Evolutionary conservation across 2,329 filamentous ascomycete genomes (phyloP).

Genomic region (Sporothrix luriei): DNA sequence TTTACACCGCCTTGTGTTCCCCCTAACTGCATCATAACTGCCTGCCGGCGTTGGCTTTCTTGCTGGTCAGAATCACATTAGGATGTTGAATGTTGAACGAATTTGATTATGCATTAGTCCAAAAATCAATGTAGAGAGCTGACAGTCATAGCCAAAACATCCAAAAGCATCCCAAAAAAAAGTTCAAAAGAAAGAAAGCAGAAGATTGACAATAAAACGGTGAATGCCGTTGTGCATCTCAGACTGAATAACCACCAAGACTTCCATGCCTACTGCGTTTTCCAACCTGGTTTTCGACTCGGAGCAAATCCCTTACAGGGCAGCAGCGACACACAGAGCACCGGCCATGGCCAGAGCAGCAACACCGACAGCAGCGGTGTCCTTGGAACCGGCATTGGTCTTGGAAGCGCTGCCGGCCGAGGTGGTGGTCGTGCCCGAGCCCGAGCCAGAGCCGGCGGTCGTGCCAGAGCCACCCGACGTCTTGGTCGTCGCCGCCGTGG

Average conservation of each 20-base stretch:
- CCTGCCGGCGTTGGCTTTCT: too few relatives aligned
- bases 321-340: conserved; percentile 22
- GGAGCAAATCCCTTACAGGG: conserved; percentile 6
- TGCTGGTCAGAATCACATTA: too few relatives aligned
- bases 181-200: background rate
- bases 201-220: background rate
- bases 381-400: conserved; percentile 27
- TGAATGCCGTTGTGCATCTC: background rate
- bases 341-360: conserved; percentile 26
- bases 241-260: background rate
- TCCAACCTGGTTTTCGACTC: background rate
- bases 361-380: conserved; percentile 22
- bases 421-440: conserved; percentile 18
- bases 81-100: background rate
- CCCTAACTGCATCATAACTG: background rate
- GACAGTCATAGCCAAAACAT: background rate
- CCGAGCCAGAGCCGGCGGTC: conserved; percentile 13
- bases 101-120: background rate
- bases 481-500: conserved; percentile 15
- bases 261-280: background rate
- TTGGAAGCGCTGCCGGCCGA: conserved; percentile 7
- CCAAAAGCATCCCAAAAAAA: background rate
- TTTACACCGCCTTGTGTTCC: too few relatives aligned
- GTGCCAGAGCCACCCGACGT: background rate
- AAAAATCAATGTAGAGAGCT: background rate